Evolutionary conservation across 495 filamentous ascomycete genomes (phyloP), one percentile per base, ranked within the genome.

Genomic region (Penicilliopsis zonata): DNA sequence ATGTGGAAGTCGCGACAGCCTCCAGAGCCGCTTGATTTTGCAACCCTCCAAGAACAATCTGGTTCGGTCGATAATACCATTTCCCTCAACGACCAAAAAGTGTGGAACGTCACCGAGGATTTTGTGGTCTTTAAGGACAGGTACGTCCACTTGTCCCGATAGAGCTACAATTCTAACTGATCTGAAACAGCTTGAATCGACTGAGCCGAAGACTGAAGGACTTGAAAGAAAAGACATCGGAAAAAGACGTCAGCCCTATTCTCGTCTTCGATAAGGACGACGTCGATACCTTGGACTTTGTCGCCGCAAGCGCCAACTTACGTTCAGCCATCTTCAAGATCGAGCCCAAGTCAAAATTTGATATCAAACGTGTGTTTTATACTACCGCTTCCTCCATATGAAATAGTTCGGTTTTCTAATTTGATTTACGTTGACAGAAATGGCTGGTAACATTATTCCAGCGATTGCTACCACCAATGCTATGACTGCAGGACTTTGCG

Each of bases 401-500:
- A n/a, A 16, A 18, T 10, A 13, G 7, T 12, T 10, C 25, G 16
- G 20, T 27, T n/a, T n/a, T n/a, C n/a, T n/a, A n/a, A n/a, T n/a
- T n/a, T 44, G 26, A 49, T 24, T 30, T 33, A 3, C 4, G 13
- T 20, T 17, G 31, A 23, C 31, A 78, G 73, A 96, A 58, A 99
- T 96, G 86, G 90, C 90, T 15, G 90, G 90, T 31, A 96, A 96
- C 45, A 99, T 99, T 46, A 96, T 99, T 35, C 90, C 90, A 0
- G 92, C 90, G 2, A 99, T 99, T 52, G 90, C 90, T 1, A 99
- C 90, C 0, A 95, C 90, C 0, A 99, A 99, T 51, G 90, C 92
- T 9, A 92, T 96, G 55, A 90, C 87, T 3, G 90, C 90, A 9
- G 79, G 83, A 9, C 67, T 99, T 15, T 96, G 86, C 50, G 90